phyloP scores from a whole-genome alignment of 1,139 yeast species.

The Yamadazyma triangularis region DNA sequence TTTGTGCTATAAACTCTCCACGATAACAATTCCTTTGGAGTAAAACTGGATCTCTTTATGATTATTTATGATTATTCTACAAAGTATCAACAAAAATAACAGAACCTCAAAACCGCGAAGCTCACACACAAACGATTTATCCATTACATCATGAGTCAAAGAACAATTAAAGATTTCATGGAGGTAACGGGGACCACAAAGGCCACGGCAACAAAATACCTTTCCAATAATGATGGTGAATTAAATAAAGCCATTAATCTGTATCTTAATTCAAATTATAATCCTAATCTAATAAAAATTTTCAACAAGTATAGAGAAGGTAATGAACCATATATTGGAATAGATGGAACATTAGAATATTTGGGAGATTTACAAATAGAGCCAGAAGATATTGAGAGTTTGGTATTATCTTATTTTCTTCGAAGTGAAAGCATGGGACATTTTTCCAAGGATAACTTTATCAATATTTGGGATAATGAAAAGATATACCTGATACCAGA shows the following conservation, averaged over 20 bases:
- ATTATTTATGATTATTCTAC: no score
- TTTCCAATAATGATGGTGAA: constrained; percentile 5
- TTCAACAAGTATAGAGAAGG: constrained; percentile 31
- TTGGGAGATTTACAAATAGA: constrained; percentile 62
- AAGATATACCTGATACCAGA: constrained; percentile 33
- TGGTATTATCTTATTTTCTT: constrained; percentile 67
- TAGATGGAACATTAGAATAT: constrained; percentile 73
- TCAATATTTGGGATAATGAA: constrained; percentile 50
- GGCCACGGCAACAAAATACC: constrained; percentile 9
- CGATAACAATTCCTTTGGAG: no score
- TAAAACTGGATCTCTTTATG: no score
- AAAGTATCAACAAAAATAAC: no score
- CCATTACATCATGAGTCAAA: constrained; percentile 4
- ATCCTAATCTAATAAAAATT: constrained; percentile 17
- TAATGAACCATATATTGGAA: constrained; percentile 35
- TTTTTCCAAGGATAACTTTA: constrained; percentile 46
- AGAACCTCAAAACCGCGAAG: no score
- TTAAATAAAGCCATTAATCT: constrained; percentile 6
- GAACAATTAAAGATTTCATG: constrained; percentile 8
- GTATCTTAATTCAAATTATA: constrained; percentile 9
- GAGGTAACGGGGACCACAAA: constrained; percentile 10
- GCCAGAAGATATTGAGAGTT: constrained; percentile 68
- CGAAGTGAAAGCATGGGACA: constrained; percentile 64
- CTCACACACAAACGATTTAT: no score
- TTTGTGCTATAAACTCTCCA: no score